Evolutionary conservation across 306 rosid genomes (phyloP), one percentile per base, ranked within the genome.

Genomic region (Carpinus fangiana): DNA sequence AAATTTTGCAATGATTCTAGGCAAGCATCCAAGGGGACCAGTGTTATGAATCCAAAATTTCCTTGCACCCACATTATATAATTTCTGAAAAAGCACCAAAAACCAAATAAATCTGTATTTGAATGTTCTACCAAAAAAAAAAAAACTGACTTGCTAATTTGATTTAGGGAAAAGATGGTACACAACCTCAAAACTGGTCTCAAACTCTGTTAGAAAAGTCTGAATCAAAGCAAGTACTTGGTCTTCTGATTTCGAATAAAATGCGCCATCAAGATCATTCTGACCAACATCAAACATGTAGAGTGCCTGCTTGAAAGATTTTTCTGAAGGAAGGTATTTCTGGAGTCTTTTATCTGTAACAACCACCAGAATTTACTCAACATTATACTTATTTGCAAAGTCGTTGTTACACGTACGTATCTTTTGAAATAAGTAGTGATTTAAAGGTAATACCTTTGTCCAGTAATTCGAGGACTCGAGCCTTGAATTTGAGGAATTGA

Each of bases 41-140:
- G 78, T 85, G 81, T 82, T 85, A 23, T 85, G 88, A 50, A 85
- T 78, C 88, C 88, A 82, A 66, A 82, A 85, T 8, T 75, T 82
- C 68, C 81, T 75, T 12, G 79, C 86, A 36, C 88, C 88, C 43
- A 71, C 73, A 20, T 57, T 18, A 61, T 85, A 75, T 31, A 85
- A 70, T 75, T 78, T 85, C 88, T 81, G 70, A 57, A 16, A 71
- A 61, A 16, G 20, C n/a, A 61, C 34, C 64, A 56, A 36, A 12
- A 12, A 31, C 21, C 7, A 21, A 73, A 36, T 48, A 31, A 17
- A 12, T 8, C 16, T 14, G 2, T 12, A 4, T 31, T 20, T 50
- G 46, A 38, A 70, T 51, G 18, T 52, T 65, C 46, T 65, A 36
- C 47, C 0, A 36, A 36, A 67, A 67, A 5, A 14, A 67, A 6